phyloP scores from a whole-genome alignment of 768 basidiomycete genomes.

The Tricholoma furcatifolium region DNA sequence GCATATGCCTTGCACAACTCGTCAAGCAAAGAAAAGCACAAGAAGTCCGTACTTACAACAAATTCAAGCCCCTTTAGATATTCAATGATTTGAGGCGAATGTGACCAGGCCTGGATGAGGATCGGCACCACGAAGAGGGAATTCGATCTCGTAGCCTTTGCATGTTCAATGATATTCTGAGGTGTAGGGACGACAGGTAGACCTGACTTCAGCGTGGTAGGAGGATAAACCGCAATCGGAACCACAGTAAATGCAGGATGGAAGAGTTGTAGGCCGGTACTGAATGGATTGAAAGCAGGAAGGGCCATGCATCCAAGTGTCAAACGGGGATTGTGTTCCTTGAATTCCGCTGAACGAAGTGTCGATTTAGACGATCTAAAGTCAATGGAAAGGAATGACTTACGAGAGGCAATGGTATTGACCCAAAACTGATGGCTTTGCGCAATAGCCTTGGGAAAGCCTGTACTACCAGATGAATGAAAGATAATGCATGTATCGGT shows the following conservation, averaged over 20 bases:
- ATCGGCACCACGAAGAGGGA: slow-evolving; percentile 24
- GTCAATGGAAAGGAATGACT: slow-evolving; percentile 2
- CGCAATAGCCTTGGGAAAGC: slow-evolving; percentile 33
- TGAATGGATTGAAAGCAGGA: slow-evolving; percentile 30
- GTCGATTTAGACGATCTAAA: background rate
- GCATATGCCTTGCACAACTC: slow-evolving; percentile 19
- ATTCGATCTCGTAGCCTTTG: slow-evolving; percentile 18
- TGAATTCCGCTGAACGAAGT: slow-evolving; percentile 5
- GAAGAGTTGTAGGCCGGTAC: slow-evolving; percentile 21
- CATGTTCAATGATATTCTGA: slow-evolving; percentile 28
- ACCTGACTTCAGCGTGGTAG: slow-evolving; percentile 10
- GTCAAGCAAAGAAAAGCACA: background rate
- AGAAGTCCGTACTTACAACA: slow-evolving; percentile 22
- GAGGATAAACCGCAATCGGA: slow-evolving; percentile 23
- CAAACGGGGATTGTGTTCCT: slow-evolving; percentile 4
- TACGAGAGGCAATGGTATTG: slow-evolving; percentile 24
- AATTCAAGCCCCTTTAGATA: slow-evolving; percentile 21
- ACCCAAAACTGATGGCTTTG: slow-evolving; percentile 19
- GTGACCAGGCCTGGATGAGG: slow-evolving; percentile 27
- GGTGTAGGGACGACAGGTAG: slow-evolving; percentile 32
- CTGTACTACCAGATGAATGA: slow-evolving; percentile 40
- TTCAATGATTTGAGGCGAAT: slow-evolving; percentile 20
- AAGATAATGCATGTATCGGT: slow-evolving; percentile 24
- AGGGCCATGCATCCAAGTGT: slow-evolving; percentile 24
- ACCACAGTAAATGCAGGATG: slow-evolving; percentile 19